These are phyloP conservation scores for Chenopodium quinoa DNA, from an alignment of 148 eudicot species.

Conservation along the genomic window DNA sequence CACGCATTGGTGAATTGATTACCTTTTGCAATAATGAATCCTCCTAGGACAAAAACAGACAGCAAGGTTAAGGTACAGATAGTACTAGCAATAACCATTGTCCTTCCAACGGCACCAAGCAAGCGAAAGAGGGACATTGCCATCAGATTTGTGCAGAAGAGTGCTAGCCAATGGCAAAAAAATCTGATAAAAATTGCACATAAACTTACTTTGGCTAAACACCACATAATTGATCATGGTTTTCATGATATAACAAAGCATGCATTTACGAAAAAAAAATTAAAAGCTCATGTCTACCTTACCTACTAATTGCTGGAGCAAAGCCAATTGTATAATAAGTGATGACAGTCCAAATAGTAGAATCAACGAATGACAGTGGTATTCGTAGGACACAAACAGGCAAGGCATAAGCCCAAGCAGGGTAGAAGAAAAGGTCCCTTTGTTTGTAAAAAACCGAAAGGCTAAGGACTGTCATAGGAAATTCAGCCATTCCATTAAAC, in stretches of 20 bases:
- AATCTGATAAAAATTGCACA: constrained; percentile 26
- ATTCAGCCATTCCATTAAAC: constrained; percentile 62
- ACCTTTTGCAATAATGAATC: constrained; percentile 55
- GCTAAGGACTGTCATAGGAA: constrained; percentile 50
- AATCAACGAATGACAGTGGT: constrained; percentile 55
- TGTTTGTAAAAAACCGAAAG: constrained; percentile 78
- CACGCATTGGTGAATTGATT: no score
- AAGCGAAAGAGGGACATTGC: constrained; percentile 52
- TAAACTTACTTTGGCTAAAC: background rate
- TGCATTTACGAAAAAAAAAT: background rate
- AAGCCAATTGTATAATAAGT: constrained; percentile 72
- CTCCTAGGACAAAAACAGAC: constrained; percentile 43
- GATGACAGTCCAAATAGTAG: constrained; percentile 51
- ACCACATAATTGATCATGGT: background rate
- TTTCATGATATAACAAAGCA: background rate
- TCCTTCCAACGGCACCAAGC: constrained; percentile 47
- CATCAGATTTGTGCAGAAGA: constrained; percentile 38
- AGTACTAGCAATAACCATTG: constrained; percentile 39
- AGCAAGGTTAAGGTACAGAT: constrained; percentile 32
- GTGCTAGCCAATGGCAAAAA: constrained; percentile 44
- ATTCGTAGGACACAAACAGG: constrained; percentile 58
- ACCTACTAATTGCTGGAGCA: constrained; percentile 60
- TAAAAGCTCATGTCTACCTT: background rate
- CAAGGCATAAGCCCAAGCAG: constrained; percentile 76
- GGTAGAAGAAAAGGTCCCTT: constrained; percentile 55